These are phyloP conservation scores for Ustilago shanxiensis DNA, from an alignment of 1,284 basidiomycete genomes.

Conservation along the genomic window DNA sequence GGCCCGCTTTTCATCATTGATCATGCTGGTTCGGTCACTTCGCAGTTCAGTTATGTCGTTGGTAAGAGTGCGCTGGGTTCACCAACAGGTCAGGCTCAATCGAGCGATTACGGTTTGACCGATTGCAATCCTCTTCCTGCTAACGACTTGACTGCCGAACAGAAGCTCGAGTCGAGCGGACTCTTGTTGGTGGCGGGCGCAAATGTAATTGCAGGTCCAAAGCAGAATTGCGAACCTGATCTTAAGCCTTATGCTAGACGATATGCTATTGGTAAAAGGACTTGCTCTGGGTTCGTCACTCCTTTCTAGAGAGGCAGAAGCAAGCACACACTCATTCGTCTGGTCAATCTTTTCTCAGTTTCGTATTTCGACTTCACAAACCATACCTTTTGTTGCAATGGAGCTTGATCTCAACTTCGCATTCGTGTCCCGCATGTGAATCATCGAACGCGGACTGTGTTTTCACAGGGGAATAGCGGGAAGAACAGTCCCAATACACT, in stretches of 20 bases:
- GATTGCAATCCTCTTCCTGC: slow-evolving; percentile 37
- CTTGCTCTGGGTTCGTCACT: slow-evolving; percentile 27
- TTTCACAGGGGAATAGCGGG: slow-evolving; percentile 25
- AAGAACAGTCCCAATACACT: slow-evolving; percentile 19
- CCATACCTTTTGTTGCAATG: slow-evolving; percentile 3
- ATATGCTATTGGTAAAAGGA: slow-evolving; percentile 34
- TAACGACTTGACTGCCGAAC: slow-evolving; percentile 14
- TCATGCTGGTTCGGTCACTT: slow-evolving; percentile 32
- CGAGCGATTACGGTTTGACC: slow-evolving; percentile 15
- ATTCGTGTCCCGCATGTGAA: neutral
- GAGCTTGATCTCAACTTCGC: neutral
- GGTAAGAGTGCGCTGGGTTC: slow-evolving; percentile 21
- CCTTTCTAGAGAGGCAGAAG: neutral
- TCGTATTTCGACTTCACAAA: neutral
- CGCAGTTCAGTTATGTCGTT: slow-evolving; percentile 33
- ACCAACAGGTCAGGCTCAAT: slow-evolving; percentile 13
- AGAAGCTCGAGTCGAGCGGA: slow-evolving; percentile 14
- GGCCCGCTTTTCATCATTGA: slow-evolving; percentile 27
- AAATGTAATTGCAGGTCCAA: slow-evolving; percentile 24
- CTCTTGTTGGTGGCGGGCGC: slow-evolving; percentile 20
- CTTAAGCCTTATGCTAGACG: slow-evolving; percentile 37
- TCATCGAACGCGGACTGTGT: neutral
- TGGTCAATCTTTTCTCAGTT: neutral
- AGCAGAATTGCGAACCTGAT: slow-evolving; percentile 46
- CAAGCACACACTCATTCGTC: too few species aligned